phyloP scores from a whole-genome alignment of 371 early-diverging fungal genomes.

The Umbelopsis sp. region DNA sequence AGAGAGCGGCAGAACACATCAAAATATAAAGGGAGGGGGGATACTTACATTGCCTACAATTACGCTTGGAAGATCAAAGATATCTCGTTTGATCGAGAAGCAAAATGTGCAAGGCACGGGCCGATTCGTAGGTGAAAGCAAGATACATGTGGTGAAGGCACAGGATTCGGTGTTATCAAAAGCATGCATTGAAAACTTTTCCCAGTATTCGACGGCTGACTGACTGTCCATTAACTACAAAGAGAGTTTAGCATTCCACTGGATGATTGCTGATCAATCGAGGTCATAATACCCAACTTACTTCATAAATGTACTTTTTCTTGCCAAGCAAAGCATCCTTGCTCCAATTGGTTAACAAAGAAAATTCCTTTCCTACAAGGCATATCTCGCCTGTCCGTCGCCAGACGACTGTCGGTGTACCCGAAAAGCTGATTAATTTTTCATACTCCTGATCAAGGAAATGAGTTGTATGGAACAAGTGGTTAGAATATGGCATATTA shows the following conservation, averaged over 20 bases:
- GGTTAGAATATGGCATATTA: background rate
- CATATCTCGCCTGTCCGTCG: conserved; percentile 87
- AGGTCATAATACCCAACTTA: conserved; percentile 17
- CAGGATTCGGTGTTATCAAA: conserved; percentile 85
- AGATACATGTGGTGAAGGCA: conserved; percentile 77
- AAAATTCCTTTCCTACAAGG: conserved; percentile 87
- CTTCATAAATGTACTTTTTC: conserved; percentile 67
- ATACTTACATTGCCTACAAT: conserved; percentile 76
- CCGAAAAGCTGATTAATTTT: conserved; percentile 73
- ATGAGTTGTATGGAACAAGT: too few relatives aligned
- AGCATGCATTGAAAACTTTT: conserved; percentile 85
- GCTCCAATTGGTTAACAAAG: conserved; percentile 80
- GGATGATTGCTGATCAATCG: background rate
- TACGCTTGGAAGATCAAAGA: conserved; percentile 90
- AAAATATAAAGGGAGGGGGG: background rate
- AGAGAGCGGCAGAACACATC: background rate
- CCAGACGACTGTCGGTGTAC: conserved; percentile 92
- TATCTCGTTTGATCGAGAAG: conserved; percentile 91
- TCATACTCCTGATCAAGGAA: conserved; percentile 39
- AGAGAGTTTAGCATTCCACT: background rate
- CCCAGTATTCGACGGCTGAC: conserved; percentile 93
- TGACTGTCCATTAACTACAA: conserved; percentile 86
- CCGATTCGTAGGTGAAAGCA: conserved; percentile 68
- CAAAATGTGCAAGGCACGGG: conserved; percentile 88
- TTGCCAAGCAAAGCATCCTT: conserved; percentile 72